These are phyloP conservation scores for Thermochaetoides dissita DNA, from an alignment of 2,329 filamentous ascomycete genomes.

Conservation along the genomic window DNA sequence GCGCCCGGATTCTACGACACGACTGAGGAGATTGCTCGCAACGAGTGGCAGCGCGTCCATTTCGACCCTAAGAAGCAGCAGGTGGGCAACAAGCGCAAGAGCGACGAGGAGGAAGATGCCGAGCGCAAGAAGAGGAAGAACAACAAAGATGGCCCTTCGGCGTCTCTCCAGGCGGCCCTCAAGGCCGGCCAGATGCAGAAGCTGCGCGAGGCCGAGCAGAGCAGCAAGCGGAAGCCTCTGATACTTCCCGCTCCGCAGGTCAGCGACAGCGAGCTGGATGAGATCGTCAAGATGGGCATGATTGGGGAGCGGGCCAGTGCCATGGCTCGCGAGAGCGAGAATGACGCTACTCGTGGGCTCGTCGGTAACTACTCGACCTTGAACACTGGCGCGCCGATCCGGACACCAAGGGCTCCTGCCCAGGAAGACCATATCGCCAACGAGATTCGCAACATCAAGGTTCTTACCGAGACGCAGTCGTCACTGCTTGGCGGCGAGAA, in stretches of 20 bases:
- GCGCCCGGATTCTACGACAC: slow-evolving; percentile 90
- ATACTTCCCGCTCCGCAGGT: slow-evolving; percentile 81
- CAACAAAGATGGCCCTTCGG: slow-evolving; percentile 67
- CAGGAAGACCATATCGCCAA: slow-evolving; percentile 95
- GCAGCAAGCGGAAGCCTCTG: slow-evolving; percentile 78
- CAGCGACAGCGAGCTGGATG: slow-evolving; percentile 81
- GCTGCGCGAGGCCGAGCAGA: slow-evolving; percentile 90
- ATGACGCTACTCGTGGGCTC: slow-evolving; percentile 70
- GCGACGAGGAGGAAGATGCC: slow-evolving; percentile 70
- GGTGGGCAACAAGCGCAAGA: slow-evolving; percentile 77
- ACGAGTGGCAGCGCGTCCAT: slow-evolving; percentile 69
- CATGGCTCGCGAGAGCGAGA: slow-evolving; percentile 64
- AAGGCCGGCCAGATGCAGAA: slow-evolving; percentile 92
- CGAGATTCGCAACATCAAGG: slow-evolving; percentile 85
- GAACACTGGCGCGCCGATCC: slow-evolving; percentile 71
- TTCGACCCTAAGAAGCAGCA: slow-evolving; percentile 93
- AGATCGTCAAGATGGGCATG: slow-evolving; percentile 98
- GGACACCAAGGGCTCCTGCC: slow-evolving; percentile 78
- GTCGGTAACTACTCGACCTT: slow-evolving; percentile 77
- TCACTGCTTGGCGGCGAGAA: slow-evolving; percentile 90
- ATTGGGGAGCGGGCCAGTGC: slow-evolving; percentile 72
- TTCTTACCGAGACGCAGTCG: slow-evolving; percentile 85
- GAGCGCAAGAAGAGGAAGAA: slow-evolving; percentile 76
- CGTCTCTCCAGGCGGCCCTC: slow-evolving; percentile 71
- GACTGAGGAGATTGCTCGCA: slow-evolving; percentile 60